Conservation (phyloP, 768 basidiomycete genomes). For the Naganishia friedmannii region DNA sequence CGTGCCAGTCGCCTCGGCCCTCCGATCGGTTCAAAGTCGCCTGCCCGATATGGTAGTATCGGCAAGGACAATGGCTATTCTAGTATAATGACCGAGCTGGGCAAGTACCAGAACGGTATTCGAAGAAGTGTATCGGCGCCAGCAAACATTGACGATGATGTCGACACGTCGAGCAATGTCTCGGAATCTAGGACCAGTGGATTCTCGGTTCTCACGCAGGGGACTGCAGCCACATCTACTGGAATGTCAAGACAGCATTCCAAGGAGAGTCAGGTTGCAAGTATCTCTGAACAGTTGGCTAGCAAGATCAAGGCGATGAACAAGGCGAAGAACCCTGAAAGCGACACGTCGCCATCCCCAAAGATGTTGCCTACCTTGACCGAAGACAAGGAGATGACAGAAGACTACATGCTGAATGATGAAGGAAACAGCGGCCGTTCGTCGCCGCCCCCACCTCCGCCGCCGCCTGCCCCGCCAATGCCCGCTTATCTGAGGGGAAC, state of each 20-base stretch:
- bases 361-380: constrained; percentile 54
- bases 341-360: constrained; percentile 29
- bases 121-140: constrained; percentile 46
- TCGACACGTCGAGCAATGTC: constrained; percentile 38
- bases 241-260: constrained; percentile 28
- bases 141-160: constrained; percentile 32
- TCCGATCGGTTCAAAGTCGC: constrained; percentile 44
- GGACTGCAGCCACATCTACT: constrained; percentile 60
- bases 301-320: constrained; percentile 59
- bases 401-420: constrained; percentile 17
- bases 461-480: constrained; percentile 46
- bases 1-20: constrained; percentile 30
- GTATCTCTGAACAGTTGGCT: constrained; percentile 64
- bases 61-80: constrained; percentile 28
- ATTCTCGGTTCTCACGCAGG: constrained; percentile 60
- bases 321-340: constrained; percentile 9
- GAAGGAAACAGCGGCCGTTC: not conserved
- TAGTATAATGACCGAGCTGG: constrained; percentile 30
- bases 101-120: constrained; percentile 40
- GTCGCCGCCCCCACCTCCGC: constrained; percentile 39
- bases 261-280: constrained; percentile 52
- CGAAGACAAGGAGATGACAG: constrained; percentile 34
- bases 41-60: constrained; percentile 26
- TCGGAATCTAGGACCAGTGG: constrained; percentile 55
- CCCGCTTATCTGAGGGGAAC: constrained; percentile 19